Conservation (phyloP, 352 stramenopile species). For the Phytopythium montanum region DNA sequence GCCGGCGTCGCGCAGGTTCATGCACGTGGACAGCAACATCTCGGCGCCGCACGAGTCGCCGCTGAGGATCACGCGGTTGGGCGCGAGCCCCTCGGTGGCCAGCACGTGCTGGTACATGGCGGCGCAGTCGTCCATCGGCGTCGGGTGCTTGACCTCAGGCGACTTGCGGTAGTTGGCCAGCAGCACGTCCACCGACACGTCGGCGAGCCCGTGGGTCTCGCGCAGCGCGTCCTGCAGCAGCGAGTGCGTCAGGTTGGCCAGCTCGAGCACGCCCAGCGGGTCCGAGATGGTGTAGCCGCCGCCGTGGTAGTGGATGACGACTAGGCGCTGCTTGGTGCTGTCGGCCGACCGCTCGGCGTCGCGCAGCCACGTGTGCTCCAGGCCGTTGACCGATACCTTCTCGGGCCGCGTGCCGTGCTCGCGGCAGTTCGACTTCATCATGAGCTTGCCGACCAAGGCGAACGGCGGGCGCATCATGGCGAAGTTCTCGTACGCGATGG, state of each 20-base stretch:
- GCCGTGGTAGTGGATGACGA: conserved; percentile 33
- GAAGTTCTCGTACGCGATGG: conserved; percentile 18
- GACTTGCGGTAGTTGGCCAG: conserved; percentile 49
- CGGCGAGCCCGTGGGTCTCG: conserved; percentile 12
- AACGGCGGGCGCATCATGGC: conserved; percentile 17
- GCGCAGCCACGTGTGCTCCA: conserved; percentile 26
- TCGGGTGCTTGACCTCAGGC: conserved; percentile 31
- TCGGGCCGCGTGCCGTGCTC: conserved; percentile 15
- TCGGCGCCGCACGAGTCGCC: conserved; percentile 40
- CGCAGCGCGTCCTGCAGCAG: conserved; percentile 17
- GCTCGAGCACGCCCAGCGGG: conserved; percentile 18
- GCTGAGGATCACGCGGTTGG: conserved; percentile 29
- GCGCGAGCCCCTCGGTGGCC: conserved; percentile 14
- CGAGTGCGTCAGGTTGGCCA: conserved; percentile 18
- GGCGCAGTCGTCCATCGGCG: conserved; percentile 23
- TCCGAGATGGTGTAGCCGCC: conserved; percentile 33
- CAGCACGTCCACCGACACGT: conserved; percentile 31
- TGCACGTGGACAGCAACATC: conserved; percentile 31
- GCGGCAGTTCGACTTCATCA: conserved; percentile 15
- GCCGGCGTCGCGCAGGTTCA: conserved; percentile 25
- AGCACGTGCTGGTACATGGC: conserved; percentile 33
- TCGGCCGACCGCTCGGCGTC: conserved; percentile 9
- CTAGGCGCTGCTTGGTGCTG: conserved; percentile 17
- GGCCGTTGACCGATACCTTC: conserved; percentile 13
- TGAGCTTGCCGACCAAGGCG: conserved; percentile 16